These are phyloP conservation scores for Xylariaceae sp. DNA, from an alignment of 2,329 filamentous ascomycete species.

Conservation along the genomic window DNA sequence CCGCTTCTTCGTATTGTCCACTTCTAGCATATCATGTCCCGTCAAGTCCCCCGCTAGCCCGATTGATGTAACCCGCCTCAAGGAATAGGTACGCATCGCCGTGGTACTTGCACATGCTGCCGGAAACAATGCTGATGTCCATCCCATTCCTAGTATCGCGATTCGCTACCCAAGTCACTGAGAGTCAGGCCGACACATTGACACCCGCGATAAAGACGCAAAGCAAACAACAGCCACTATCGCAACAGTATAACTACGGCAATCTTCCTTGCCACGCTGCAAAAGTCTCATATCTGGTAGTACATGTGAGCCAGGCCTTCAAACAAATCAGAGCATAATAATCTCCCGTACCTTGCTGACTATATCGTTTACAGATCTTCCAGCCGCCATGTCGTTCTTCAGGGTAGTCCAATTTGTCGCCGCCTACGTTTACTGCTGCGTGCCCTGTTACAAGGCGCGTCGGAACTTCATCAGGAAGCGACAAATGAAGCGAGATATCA, in stretches of 20 bases:
- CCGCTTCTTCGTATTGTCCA: no score
- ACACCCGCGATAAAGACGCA: no score
- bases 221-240: not conserved
- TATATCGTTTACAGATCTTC: not conserved
- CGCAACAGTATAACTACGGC: not conserved
- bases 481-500: slow-evolving; percentile 64
- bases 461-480: slow-evolving; percentile 38
- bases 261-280: not conserved
- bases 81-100: no score
- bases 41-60: no score
- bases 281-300: no score
- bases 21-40: no score
- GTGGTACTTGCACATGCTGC: no score
- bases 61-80: no score
- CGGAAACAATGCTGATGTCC: no score
- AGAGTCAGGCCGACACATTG: not conserved
- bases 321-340: no score
- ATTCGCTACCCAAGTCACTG: not conserved
- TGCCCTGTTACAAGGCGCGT: slow-evolving; percentile 65
- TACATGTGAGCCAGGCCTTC: no score
- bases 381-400: slow-evolving; percentile 44
- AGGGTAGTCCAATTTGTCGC: slow-evolving; percentile 67
- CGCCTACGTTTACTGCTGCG: slow-evolving; percentile 73
- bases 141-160: not conserved
- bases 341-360: not conserved